Conservation (phyloP, 129 eudicot species). For the Silybum marianum region DNA sequence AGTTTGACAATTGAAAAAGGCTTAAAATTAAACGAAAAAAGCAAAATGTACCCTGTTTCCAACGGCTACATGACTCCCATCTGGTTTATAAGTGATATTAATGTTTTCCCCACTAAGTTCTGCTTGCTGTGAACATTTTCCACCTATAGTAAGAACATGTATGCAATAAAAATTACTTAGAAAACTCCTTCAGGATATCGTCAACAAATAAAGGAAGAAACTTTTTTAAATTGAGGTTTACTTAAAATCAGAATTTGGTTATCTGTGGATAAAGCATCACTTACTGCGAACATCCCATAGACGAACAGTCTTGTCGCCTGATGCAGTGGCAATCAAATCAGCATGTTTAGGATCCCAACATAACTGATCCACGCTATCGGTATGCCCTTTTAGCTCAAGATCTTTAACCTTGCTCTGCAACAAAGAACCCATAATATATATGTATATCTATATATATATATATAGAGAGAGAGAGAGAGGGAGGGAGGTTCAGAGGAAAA, state of each 20-base stretch:
- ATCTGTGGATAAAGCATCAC: conserved; percentile 25
- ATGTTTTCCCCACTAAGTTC: conserved; percentile 99
- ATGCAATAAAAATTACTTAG: not conserved
- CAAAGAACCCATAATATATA: conserved; percentile 12
- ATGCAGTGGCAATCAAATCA: conserved; percentile 95
- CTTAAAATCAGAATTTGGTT: conserved; percentile 8
- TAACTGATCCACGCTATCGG: conserved; percentile 96
- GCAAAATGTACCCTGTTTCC: conserved; percentile 80
- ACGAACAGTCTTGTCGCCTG: conserved; percentile 98
- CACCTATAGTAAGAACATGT: conserved; percentile 52
- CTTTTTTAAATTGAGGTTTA: not conserved
- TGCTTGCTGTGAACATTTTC: conserved; percentile 93
- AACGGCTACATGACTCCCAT: conserved; percentile 91
- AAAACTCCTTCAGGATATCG: conserved; percentile 14
- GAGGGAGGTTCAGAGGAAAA: no score
- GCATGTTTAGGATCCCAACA: conserved; percentile 99
- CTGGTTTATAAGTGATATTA: conserved; percentile 95
- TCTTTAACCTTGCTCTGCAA: conserved; percentile 92
- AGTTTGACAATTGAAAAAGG: not conserved
- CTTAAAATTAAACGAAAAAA: not conserved
- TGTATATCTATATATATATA: no score
- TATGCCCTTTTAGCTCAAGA: conserved; percentile 87
- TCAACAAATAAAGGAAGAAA: not conserved
- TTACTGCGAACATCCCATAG: conserved; percentile 99
- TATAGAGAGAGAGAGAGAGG: no score